Evolutionary conservation across 371 early-diverging fungal species (phyloP).

Genomic region (Modicella reniformis): DNA sequence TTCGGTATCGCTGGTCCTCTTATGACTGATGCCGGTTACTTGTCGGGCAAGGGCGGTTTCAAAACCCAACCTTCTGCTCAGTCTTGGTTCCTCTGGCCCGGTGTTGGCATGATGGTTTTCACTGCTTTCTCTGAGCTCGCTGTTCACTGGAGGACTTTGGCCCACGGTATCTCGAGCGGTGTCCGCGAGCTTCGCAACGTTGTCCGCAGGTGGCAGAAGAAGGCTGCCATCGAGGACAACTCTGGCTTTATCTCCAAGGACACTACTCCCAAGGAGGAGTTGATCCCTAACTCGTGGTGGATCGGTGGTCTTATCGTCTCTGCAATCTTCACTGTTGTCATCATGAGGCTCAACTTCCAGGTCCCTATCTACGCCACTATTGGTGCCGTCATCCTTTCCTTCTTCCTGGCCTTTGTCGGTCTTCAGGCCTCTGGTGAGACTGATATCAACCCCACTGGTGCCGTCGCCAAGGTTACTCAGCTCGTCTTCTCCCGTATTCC

Average conservation of each 20-base stretch:
- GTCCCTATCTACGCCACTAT: conserved; percentile 67
- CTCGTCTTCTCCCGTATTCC: conserved; percentile 70
- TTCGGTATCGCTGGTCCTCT: conserved; percentile 63
- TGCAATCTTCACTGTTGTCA: conserved; percentile 66
- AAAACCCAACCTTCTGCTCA: conserved; percentile 54
- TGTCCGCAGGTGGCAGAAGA: conserved; percentile 44
- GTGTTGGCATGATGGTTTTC: conserved; percentile 76
- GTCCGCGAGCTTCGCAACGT: conserved; percentile 18
- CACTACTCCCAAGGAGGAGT: conserved; percentile 57
- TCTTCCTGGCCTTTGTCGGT: conserved; percentile 76
- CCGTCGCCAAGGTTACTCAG: conserved; percentile 72
- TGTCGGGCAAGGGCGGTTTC: conserved; percentile 53
- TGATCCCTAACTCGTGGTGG: conserved; percentile 74
- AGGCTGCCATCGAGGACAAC: conserved; percentile 15
- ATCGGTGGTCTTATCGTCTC: conserved; percentile 62
- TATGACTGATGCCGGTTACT: conserved; percentile 55
- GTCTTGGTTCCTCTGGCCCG: conserved; percentile 74
- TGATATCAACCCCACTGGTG: conserved; percentile 73
- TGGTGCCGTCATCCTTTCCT: conserved; percentile 70
- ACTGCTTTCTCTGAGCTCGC: conserved; percentile 71
- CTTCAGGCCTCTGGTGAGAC: conserved; percentile 72
- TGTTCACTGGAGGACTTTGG: conserved; percentile 55
- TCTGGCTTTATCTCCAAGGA: conserved; percentile 49
- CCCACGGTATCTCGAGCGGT: conserved; percentile 63
- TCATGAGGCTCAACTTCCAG: conserved; percentile 65